Evolutionary conservation across 83 land plant species (phyloP).

Genomic region (Thuja plicata): DNA sequence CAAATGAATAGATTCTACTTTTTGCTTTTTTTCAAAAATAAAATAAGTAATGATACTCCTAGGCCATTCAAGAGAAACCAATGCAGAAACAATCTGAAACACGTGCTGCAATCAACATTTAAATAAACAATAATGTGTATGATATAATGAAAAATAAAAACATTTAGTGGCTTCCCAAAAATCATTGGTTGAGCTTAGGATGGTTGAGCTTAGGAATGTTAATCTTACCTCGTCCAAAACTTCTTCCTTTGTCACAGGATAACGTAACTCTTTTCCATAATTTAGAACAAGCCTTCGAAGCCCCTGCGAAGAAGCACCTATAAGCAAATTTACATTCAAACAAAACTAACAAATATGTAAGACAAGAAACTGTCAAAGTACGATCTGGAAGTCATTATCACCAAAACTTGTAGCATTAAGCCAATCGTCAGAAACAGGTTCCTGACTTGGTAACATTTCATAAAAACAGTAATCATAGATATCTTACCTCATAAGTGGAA

Average conservation of each 20-base stretch:
- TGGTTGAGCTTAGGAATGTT: not conserved
- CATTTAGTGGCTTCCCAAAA: not conserved
- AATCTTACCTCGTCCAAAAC: conserved; percentile 60
- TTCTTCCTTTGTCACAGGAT: conserved; percentile 65
- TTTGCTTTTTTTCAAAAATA: no score
- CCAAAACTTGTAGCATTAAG: not conserved
- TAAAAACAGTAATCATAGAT: not conserved
- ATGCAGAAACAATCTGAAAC: not conserved
- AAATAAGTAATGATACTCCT: no score
- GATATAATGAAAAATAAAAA: not conserved
- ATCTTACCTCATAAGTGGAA: not conserved
- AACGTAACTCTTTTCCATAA: conserved; percentile 46
- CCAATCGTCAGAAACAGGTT: not conserved
- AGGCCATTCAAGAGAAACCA: not conserved
- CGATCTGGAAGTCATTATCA: not conserved
- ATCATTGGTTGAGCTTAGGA: not conserved
- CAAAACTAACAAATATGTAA: not conserved
- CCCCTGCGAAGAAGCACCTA: conserved; percentile 26
- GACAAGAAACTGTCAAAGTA: not conserved
- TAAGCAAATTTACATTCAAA: conserved; percentile 6
- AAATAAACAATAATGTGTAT: not conserved
- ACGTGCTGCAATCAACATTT: not conserved
- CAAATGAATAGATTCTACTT: no score
- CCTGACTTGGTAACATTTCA: not conserved
- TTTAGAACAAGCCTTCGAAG: conserved; percentile 42